A percentile compares a stretch with the other conserved stretches of the same genome.
Evolutionary conservation across 106 monocot genomes (phyloP).

Genomic region (Agapanthus africanus): DNA sequence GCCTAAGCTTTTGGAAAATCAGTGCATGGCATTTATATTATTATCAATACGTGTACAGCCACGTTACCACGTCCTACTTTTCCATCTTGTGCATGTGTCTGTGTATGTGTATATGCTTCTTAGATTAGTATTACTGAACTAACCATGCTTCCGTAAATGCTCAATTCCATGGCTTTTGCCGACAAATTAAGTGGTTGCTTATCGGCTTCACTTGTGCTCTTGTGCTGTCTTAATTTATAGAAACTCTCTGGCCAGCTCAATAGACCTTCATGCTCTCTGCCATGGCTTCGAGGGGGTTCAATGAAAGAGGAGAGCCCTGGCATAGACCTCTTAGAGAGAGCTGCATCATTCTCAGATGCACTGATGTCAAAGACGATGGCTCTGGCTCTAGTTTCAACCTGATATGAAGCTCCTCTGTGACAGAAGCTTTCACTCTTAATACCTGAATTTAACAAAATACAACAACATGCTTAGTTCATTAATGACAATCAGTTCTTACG

Average conservation of each 20-base stretch:
- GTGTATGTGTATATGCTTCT: too few species aligned
- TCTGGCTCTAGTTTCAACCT: constrained; percentile 74
- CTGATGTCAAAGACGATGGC: constrained; percentile 65
- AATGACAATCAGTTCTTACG: too few species aligned
- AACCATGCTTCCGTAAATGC: constrained; percentile 90
- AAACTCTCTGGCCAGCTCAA: constrained; percentile 91
- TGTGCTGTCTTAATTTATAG: constrained; percentile 23
- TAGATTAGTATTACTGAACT: not conserved
- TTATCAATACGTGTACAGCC: too few species aligned
- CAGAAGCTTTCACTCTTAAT: constrained; percentile 31
- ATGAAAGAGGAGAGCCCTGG: constrained; percentile 31
- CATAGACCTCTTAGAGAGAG: constrained; percentile 21
- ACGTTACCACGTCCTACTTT: too few species aligned
- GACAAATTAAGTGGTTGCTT: constrained; percentile 41
- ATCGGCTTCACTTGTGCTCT: constrained; percentile 20
- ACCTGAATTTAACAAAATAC: constrained; percentile 21
- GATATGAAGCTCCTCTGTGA: constrained; percentile 32
- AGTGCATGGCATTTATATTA: too few species aligned
- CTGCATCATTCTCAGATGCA: constrained; percentile 25
- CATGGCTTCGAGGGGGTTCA: constrained; percentile 31
- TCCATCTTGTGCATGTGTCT: too few species aligned
- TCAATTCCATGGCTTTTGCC: constrained; percentile 72
- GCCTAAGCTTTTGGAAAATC: too few species aligned
- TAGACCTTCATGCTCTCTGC: constrained; percentile 54
- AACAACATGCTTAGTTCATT: too few species aligned